Evolutionary conservation across 208 protist species (phyloP).

Genomic region (Trypanosoma rangeli): DNA sequence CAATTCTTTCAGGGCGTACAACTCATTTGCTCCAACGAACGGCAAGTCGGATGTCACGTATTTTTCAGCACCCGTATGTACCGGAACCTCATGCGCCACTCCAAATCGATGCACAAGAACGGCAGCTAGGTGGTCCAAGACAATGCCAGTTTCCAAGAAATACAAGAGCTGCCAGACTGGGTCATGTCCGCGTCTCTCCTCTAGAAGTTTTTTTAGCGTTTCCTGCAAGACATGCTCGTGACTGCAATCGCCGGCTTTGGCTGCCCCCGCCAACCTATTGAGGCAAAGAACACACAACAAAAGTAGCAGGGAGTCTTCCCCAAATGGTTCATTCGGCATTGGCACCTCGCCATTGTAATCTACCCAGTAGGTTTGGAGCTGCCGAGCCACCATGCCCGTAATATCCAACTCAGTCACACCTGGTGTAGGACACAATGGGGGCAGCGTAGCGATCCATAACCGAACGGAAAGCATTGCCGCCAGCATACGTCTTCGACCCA

Average conservation of each 20-base stretch:
- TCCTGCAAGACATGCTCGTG: not conserved
- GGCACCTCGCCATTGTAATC: not conserved
- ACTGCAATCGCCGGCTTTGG: not conserved
- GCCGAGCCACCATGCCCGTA: conserved; percentile 9
- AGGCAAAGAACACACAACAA: conserved; percentile 43
- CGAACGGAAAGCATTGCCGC: conserved; percentile 22
- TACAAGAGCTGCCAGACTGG: conserved; percentile 15
- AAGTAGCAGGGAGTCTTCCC: conserved; percentile 52
- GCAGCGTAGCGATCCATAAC: conserved; percentile 22
- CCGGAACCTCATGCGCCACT: not conserved
- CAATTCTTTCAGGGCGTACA: not conserved
- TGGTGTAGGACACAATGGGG: not conserved
- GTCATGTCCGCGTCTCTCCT: conserved; percentile 11
- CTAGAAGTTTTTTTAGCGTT: not conserved
- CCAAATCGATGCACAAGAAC: conserved; percentile 20
- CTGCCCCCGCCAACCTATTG: conserved; percentile 2
- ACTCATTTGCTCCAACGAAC: not conserved
- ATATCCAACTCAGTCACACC: conserved; percentile 2
- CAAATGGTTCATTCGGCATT: conserved; percentile 24
- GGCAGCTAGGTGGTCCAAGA: not conserved
- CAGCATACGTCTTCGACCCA: conserved; percentile 1
- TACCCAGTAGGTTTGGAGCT: conserved; percentile 15
- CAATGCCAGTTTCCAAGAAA: conserved; percentile 14
- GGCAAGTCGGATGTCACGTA: not conserved
- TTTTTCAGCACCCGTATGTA: not conserved